Base-by-base conservation (phyloP, 306 rosid species). In the Luffa acutangula region DNA sequence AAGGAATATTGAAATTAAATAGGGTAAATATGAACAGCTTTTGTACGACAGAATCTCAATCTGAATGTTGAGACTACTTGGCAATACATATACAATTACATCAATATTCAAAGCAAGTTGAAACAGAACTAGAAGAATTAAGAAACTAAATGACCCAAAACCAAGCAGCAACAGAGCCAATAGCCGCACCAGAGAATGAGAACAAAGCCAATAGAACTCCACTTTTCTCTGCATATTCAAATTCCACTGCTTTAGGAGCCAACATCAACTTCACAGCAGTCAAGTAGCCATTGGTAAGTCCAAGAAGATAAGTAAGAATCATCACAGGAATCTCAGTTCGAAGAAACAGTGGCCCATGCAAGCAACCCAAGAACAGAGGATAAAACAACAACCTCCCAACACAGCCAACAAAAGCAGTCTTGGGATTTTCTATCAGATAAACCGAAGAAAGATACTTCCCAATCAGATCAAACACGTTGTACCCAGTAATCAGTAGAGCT, bases 151-250 rank as follows among this genome's bases (percentile, higher is more conserved):
- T 57, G 69, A 93, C 91, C 97, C 98, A 92, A 57, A 93, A 89
- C 98, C 98, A 93, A 85, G 97, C 86, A 75, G 88, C 79, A 85
- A 93, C n/a, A 75, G 97, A 90, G 13, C 97, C 97, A 53, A 79
- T 20, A 86, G 94, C 96, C 78, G 90, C 86, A 78, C 98, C 96
- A 66, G 89, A 1, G 81, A 88, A 88, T 65, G 90, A 77, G 87
- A 90, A 92, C 60, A 90, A 71, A 15, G 89, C 98, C 21, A 80
- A 75, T 82, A 88, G 88, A 57, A 89, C 87, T 79, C 96, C 98
- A 17, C 90, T 94, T 21, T 88, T 89, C 90, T 93, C 96, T 0
- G 98, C 82, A 76, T 90, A 89, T 59, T 92, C 97, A 48, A 92
- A 86, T 62, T 80, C 88, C 15, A 92, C 97, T 5, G 52, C 60